Percentiles rank a stretch among this genome's conserved stretches.
These are phyloP conservation scores for Leishmania braziliensis DNA, from an alignment of 208 protist species.

Conservation along the genomic window DNA sequence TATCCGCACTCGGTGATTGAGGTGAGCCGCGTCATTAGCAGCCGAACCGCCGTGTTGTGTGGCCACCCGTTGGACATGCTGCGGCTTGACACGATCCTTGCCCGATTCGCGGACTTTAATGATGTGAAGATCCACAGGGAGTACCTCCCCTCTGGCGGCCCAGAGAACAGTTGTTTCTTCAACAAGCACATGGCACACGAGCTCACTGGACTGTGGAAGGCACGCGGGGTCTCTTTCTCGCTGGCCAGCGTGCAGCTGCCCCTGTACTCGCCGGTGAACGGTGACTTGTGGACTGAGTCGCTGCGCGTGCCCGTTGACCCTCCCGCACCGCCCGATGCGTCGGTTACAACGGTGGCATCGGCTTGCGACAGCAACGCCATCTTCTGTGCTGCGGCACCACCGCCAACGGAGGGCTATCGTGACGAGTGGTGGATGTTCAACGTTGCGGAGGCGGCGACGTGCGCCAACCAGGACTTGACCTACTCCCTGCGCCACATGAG, in stretches of 20 bases:
- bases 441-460: slow-evolving; percentile 65
- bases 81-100: slow-evolving; percentile 59
- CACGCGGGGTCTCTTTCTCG: slow-evolving; percentile 50
- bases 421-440: slow-evolving; percentile 39
- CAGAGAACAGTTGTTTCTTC: slow-evolving; percentile 73
- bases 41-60: slow-evolving; percentile 66
- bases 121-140: slow-evolving; percentile 77
- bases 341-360: slow-evolving; percentile 4
- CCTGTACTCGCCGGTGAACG: slow-evolving; percentile 77
- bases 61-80: slow-evolving; percentile 78
- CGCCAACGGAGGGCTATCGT: background rate
- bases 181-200: slow-evolving; percentile 61
- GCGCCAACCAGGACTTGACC: slow-evolving; percentile 62
- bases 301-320: background rate
- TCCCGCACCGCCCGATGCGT: background rate
- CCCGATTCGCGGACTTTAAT: slow-evolving; percentile 56
- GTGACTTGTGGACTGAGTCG: slow-evolving; percentile 42
- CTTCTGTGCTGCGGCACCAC: background rate
- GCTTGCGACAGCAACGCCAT: slow-evolving; percentile 2
- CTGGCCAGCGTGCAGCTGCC: slow-evolving; percentile 42
- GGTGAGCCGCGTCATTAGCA: slow-evolving; percentile 71
- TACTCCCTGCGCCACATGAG: slow-evolving; percentile 66
- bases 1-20: slow-evolving; percentile 62
- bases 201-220: slow-evolving; percentile 55
- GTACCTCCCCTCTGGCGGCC: slow-evolving; percentile 54